Base-by-base conservation (phyloP, 352 stramenopile species). In the Aphanomyces invadans region DNA sequence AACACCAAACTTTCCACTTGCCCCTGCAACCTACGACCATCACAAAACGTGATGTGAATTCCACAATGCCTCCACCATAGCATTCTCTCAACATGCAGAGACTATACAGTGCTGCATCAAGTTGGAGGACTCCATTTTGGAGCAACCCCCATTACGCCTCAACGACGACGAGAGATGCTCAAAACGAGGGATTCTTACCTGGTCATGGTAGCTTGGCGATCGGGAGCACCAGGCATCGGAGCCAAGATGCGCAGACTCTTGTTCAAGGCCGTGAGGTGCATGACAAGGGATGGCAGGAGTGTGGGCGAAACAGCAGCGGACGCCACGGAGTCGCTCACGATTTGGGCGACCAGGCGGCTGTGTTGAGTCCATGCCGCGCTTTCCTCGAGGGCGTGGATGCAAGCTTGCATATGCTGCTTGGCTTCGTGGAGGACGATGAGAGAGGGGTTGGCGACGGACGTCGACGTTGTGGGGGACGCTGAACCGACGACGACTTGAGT, bases 331-430 rank as follows among this genome's bases (percentile, higher is more conserved):
- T 63, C 42, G 55, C 11, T 15, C 3, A 46, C 25, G 23, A 25
- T n/a, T 28, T 67, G 60, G 15, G 26, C 33, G n/a, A 67, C 60
- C 11, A 57, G 26, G 21, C 60, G 60, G 32, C 60, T 67, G 48
- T 67, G 60, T 4, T 67, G 60, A 21, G 28, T 67, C 60, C 60
- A 67, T 23, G 60, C 45, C 23, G 60, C 60, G 26, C 60, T 67
- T 46, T 67, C 60, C 23, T 67, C 38, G 4, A 67, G 49, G 5
- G 60, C 39, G 23, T 67, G 48, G 3, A 51, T 57, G 32, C 60
- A 67, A 26, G 55, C 26, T n/a, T 57, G 60, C 60, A 67, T 67
- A 31, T 57, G 60, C 23, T 9, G 55, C 49, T 67, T 67, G 32
- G 60, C 60, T 19, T 59, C 33, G 21, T 67, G 60, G 1, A 67